Evolutionary conservation across 2,329 filamentous ascomycete genomes (phyloP), one percentile per base, ranked within the genome.

Genomic region (Fusarium vanettenii): DNA sequence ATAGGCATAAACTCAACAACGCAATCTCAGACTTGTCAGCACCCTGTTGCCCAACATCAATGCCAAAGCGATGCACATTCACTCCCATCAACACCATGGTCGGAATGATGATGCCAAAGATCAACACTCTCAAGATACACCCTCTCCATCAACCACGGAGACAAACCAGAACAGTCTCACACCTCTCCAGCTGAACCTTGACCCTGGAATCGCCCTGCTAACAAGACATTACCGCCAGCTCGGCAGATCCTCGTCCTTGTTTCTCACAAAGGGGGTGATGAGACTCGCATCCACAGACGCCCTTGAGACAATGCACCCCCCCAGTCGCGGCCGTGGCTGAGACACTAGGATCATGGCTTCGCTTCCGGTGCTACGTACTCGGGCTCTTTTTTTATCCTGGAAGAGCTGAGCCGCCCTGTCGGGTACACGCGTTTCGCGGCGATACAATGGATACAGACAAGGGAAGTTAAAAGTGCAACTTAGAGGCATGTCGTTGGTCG

Each of bases 381-480:
- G 41, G 41, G 41, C 22, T 48, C 45, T 50, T 50, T 48, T 48
- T 27, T 57, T 61, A 45, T 7, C 29, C 29, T 25, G 41, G 31
- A 48, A 66, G 31, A 22, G 22, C 29, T 31, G 48, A 52, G 33
- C 55, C 55, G 43, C 60, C 62, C 62, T 69, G 27, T 33, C 59
- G 57, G 45, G 45, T 50, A 18, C 45, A 50, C 45, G 16, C 22
- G 45, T 45, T 48, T 6, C 18, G 45, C 45, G 45, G 14, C 25
- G 45, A 50, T 55, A 20, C 29, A 27, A 31, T 52, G 18, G 41
- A 31, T 37, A 29, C 56, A 27, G 5, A 60, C 22, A 50, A 25
- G 18, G 22, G 18, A 10, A 43, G 37, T 48, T 11, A 10, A 48
- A 61, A 31, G 25, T 60, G 57, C 50, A 63, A 71, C 62, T 57